Conservation (phyloP, 345 rosid species). For the Linum lewisii region DNA sequence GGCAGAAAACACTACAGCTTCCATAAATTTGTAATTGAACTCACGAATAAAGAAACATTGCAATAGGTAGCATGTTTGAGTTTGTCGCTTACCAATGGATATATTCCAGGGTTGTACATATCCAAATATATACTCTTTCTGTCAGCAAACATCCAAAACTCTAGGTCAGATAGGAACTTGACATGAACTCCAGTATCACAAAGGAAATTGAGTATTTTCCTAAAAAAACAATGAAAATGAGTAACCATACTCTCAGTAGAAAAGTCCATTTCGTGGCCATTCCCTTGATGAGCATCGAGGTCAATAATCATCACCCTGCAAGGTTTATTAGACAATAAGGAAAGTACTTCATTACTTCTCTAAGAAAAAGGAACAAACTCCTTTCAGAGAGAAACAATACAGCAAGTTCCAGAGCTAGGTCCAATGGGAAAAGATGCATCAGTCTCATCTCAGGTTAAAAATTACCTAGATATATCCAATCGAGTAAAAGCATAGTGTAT, state of each 20-base stretch:
- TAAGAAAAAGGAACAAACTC: not conserved
- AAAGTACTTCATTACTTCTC: not conserved
- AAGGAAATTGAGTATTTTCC: conserved; percentile 2
- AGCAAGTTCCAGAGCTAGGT: conserved; percentile 5
- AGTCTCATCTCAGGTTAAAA: conserved; percentile 2
- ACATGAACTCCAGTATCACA: conserved; percentile 7
- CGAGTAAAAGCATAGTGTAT: conserved; percentile 65
- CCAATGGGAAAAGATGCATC: conserved; percentile 6
- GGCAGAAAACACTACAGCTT: not conserved
- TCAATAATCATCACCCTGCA: conserved; percentile 91
- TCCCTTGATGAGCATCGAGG: conserved; percentile 99
- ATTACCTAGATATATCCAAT: conserved; percentile 61
- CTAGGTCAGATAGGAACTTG: conserved; percentile 13
- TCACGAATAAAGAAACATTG: not conserved
- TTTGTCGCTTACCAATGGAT: conserved; percentile 63
- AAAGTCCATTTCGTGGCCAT: conserved; percentile 91
- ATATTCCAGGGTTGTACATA: conserved; percentile 80
- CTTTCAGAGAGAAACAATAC: not conserved
- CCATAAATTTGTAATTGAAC: not conserved
- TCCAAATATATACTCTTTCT: conserved; percentile 86
- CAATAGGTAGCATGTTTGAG: conserved; percentile 7
- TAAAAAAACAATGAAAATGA: no score
- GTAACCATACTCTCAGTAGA: conserved; percentile 59
- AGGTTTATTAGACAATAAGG: conserved; percentile 15
- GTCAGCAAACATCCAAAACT: conserved; percentile 13